phyloP scores from a whole-genome alignment of 2,329 filamentous ascomycete species.

The Pseudodiploospora longispora region DNA sequence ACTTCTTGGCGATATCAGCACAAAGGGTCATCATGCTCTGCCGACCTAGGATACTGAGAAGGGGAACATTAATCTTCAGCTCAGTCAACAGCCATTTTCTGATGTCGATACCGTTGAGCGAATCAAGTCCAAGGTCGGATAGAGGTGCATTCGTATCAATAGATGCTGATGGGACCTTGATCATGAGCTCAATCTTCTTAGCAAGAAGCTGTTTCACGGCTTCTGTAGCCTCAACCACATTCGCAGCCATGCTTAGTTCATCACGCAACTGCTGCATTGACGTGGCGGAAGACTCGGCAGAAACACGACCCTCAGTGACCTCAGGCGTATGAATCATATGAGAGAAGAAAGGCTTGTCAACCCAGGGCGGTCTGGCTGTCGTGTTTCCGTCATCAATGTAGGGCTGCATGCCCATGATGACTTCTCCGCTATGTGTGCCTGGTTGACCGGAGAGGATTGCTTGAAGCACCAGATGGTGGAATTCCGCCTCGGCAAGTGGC shows the following conservation, averaged over 20 bases:
- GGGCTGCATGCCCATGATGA: not conserved
- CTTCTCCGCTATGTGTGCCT: not conserved
- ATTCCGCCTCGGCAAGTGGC: not conserved
- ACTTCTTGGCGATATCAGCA: not conserved
- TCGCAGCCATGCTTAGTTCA: not conserved
- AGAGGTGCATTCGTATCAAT: not conserved
- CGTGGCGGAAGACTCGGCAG: not conserved
- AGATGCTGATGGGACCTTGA: not conserved
- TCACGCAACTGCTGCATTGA: not conserved
- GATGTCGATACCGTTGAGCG: not conserved
- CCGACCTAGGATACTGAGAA: not conserved
- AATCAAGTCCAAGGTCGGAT: constrained; percentile 1
- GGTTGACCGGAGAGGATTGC: not conserved
- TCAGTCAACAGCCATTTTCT: not conserved
- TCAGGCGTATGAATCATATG: constrained; percentile 1
- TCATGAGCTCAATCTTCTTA: constrained; percentile 1
- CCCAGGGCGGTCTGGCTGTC: not conserved
- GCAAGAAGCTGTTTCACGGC: not conserved
- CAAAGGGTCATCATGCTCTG: not conserved
- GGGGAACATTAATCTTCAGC: not conserved
- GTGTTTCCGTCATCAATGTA: not conserved
- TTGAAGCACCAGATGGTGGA: constrained; percentile 1
- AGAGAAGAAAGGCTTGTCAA: not conserved
- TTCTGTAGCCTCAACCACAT: not conserved
- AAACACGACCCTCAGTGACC: not conserved